Evolutionary conservation across 345 rosid genomes (phyloP).

Genomic region (Murraya paniculata): DNA sequence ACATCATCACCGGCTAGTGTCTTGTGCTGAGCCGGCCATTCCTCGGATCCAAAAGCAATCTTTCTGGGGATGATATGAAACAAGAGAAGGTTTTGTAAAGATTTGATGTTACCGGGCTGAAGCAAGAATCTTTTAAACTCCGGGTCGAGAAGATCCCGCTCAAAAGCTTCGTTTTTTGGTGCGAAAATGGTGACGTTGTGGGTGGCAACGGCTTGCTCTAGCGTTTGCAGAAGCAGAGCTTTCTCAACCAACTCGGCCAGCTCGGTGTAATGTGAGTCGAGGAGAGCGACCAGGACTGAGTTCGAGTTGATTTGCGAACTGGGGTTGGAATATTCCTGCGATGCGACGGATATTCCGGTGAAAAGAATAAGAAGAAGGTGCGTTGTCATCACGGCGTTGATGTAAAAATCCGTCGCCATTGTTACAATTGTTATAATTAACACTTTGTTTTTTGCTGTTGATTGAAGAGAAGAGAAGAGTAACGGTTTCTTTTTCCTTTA

Average conservation of each 20-base stretch:
- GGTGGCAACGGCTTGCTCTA: slow-evolving; percentile 41
- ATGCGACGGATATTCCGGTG: slow-evolving; percentile 16
- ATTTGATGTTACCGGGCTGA: slow-evolving; percentile 45
- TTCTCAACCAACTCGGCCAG: slow-evolving; percentile 55
- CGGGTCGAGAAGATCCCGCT: slow-evolving; percentile 44
- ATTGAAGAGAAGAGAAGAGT: not conserved
- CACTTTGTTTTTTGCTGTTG: not conserved
- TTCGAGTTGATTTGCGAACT: slow-evolving; percentile 44
- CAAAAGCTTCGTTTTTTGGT: slow-evolving; percentile 45
- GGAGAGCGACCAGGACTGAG: slow-evolving; percentile 56
- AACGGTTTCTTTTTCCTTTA: not conserved
- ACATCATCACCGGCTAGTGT: slow-evolving; percentile 25
- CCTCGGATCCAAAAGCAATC: slow-evolving; percentile 22
- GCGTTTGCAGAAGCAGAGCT: slow-evolving; percentile 48
- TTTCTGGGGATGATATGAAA: slow-evolving; percentile 39
- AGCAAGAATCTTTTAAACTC: slow-evolving; percentile 58
- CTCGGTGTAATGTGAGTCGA: slow-evolving; percentile 58
- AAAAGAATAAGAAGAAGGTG: not conserved
- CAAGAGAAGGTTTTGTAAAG: slow-evolving; percentile 44
- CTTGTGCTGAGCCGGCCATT: slow-evolving; percentile 23
- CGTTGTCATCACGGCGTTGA: not conserved
- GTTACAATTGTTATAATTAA: not conserved
- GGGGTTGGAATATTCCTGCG: slow-evolving; percentile 17
- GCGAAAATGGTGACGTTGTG: slow-evolving; percentile 61
- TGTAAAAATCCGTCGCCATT: slow-evolving; percentile 20